Evolutionary conservation across 371 early-diverging fungal species (phyloP), one percentile per base, ranked within the genome.

Genomic region (Rhizopus sp.): DNA sequence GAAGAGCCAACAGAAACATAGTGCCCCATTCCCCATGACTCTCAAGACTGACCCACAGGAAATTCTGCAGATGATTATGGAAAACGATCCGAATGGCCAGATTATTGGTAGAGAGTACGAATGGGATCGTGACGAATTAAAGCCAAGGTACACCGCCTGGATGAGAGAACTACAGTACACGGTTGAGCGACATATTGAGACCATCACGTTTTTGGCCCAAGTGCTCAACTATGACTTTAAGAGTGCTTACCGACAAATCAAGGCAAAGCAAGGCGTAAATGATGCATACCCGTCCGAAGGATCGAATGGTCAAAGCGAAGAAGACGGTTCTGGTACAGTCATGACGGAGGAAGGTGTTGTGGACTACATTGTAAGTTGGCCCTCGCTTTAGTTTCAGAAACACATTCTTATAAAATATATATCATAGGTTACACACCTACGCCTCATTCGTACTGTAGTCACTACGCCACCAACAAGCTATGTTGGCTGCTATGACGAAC

Each of bases 261-360:
- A 69, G 31, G 30, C 62, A 13, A 64, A 62, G 42, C 68, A 66
- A 13, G 50, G 53, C 30, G 58, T 54, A 50, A 30, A 42, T 7
- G 48, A 57, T 5, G 2, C 23, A 23, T 23, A 23, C 23, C 2
- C 23, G 23, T 23, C 23, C 23, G 56, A 65, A 5, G 62, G 48
- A 4, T 7, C 53, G 7, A 17, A 51, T 23, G 7, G 31, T 16
- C 8, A 31, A 30, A 30, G 35, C 4, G 38, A 60, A 4, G 30
- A 53, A 2, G 64, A 65, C 4, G 53, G 58, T 15, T 23, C 56
- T 4, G 69, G 67, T 13, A 46, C 64, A 7, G 77, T 80, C 15
- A 80, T 80, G 80, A 73, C 73, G 30, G 80, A 80, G 53, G 80
- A 80, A 60, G 80, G 80, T 4, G 80, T 80, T 1, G 75, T 77